Evolutionary conservation across 441 rosid species (phyloP).

Genomic region (Mallotus repandus): DNA sequence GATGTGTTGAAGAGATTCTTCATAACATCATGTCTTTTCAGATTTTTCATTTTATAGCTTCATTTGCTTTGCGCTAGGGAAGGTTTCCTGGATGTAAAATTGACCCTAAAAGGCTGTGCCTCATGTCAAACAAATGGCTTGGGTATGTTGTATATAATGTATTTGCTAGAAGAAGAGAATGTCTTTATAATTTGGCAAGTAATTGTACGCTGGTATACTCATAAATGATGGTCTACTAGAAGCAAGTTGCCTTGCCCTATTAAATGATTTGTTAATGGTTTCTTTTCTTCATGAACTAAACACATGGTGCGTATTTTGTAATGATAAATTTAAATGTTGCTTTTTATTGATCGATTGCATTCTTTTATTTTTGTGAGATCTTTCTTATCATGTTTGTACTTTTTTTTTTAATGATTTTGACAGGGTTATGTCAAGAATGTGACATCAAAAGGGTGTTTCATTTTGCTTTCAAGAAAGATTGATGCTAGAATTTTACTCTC

Average conservation of each 20-base stretch:
- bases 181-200: too few species aligned
- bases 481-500: conserved; percentile 89
- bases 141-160: neutral
- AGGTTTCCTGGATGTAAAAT: neutral
- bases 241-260: neutral
- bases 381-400: neutral
- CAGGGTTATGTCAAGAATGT: conserved; percentile 96
- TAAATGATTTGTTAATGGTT: neutral
- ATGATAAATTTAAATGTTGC: neutral
- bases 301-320: neutral
- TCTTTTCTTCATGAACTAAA: neutral
- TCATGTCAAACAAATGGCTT: neutral
- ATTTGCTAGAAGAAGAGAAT: neutral
- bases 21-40: neutral
- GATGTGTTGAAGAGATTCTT: neutral
- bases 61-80: neutral
- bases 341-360: neutral
- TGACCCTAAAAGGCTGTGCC: neutral
- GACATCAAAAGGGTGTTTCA: conserved; percentile 85
- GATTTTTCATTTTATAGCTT: neutral
- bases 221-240: neutral
- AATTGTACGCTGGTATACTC: neutral
- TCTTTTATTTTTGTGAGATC: neutral
- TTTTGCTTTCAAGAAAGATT: conserved; percentile 74
- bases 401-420: conserved; percentile 8